Evolutionary conservation across 768 basidiomycete genomes (phyloP), one percentile per base, ranked within the genome.

Genomic region (Suillus brevipes): DNA sequence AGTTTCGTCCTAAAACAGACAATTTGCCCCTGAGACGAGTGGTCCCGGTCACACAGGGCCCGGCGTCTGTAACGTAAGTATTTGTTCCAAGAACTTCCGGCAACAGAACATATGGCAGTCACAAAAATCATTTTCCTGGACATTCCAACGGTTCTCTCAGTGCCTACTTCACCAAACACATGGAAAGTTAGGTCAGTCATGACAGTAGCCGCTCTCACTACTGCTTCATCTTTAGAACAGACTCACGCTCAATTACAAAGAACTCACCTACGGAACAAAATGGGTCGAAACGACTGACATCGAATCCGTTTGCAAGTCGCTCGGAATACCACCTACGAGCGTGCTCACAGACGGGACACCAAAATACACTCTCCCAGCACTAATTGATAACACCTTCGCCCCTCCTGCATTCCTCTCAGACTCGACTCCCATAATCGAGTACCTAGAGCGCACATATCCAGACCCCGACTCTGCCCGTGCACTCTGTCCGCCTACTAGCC

Each of bases 341-440:
- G 52, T 56, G 52, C 73, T 75, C 38, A 69, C 71, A 40, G 63
- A 69, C 9, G 73, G 71, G 4, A 68, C 69, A 13, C 75, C 74
- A 13, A 68, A 71, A 50, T 80, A 74, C 66, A 79, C 76, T 3
- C 70, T 78, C 10, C 78, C 78, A 47, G 75, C 75, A 25, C 69
- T 78, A n/a, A 63, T 70, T 20, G 71, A 70, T 66, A 38, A 70
- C 28, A 64, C 69, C n/a, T 63, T 66, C 56, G 55, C 69, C 4
- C 57, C 66, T 25, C 71, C 72, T 36, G 64, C 73, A 8, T 60
- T 68, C n/a, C 49, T 79, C 3, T 74, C 78, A 7, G 78, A 81
- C 61, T 79, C 78, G 9, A 71, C 70, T 3, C 73, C 72, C 23
- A 81, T 81, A 55, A 69, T 78, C 28, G 73, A 76, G 58, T 79